Percentiles rank a stretch among this genome's conserved stretches.
Evolutionary conservation across 129 eudicot genomes (phyloP).

Genomic region (Artemisia annua): DNA sequence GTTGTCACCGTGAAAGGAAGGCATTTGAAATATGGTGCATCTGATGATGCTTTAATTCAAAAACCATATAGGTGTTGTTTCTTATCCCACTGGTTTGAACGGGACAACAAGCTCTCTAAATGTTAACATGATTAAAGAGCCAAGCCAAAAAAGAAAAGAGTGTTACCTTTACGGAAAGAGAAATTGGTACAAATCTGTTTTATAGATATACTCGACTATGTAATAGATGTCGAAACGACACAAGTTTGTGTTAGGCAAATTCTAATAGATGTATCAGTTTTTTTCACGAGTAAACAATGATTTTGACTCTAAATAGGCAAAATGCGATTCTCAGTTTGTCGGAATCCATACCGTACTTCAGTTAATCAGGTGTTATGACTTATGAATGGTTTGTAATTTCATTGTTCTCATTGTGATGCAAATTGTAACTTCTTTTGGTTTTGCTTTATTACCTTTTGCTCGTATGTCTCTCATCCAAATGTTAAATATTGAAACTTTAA

Average conservation of each 20-base stretch:
- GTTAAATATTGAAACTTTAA: too few relatives aligned
- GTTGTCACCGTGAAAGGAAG: background rate
- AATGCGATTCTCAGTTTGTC: constrained; percentile 1
- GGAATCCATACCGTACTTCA: background rate
- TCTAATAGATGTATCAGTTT: constrained; percentile 1
- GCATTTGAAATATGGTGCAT: background rate
- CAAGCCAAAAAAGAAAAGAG: background rate
- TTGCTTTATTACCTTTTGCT: too few relatives aligned
- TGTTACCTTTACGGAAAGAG: constrained; percentile 1
- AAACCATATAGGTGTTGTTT: background rate
- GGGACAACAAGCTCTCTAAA: background rate
- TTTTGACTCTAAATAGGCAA: constrained; percentile 2
- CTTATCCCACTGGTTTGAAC: background rate
- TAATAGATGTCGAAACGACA: constrained; percentile 12
- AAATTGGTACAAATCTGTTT: background rate
- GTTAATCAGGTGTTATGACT: background rate
- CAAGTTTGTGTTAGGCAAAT: constrained; percentile 10
- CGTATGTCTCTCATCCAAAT: too few relatives aligned
- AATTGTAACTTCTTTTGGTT: too few relatives aligned
- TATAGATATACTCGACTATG: background rate
- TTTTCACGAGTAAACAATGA: background rate
- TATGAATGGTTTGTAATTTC: background rate
- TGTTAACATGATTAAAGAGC: constrained; percentile 8
- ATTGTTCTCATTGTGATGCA: background rate
- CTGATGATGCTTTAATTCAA: too few relatives aligned